Evolutionary conservation across 768 basidiomycete species (phyloP), one percentile per base, ranked within the genome.

Genomic region (Tephrocybe sp.): DNA sequence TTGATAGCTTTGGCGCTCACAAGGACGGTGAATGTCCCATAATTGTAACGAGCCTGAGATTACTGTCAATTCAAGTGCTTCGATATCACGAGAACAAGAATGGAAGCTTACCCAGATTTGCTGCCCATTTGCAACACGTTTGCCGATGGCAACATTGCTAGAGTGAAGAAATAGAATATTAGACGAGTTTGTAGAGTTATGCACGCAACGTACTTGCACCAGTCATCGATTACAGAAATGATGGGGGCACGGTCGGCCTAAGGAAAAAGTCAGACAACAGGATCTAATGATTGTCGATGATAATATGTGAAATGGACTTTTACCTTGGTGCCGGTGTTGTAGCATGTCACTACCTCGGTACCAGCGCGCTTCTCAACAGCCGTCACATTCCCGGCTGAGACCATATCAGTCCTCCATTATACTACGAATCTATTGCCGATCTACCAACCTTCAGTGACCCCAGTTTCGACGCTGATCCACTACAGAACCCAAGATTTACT

Each of bases 1-100:
- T 52, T 52, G 10, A 52, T 52, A 26, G 51, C 51, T 45, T 25
- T 17, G 39, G 26, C 51, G 38, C 51, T 52, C 21, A 52, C 51
- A 25, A 51, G 42, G 23, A 51, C 21, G 24, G 50, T 51, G 33
- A 51, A 44, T 34, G 50, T 36, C 23, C 50, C 50, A 25, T 44
- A 51, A 24, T 51, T 44, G 26, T 51, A 51, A 20, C 50, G 50
- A 37, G 40, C 41, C 50, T 51, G 34, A 36, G n/a, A 15, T 30
- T 5, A 30, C 28, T 15, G 6, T 36, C 8, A 15, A 12, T 11
- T 9, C 4, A 17, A 12, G 9, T 9, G n/a, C 34, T 7, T 9
- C 4, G 9, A 36, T 9, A 7, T 36, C 34, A 15, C 11, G n/a
- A 36, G 6, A 7, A 15, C n/a, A n/a, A n/a, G n/a, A n/a, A n/a